A percentile compares a stretch with the other conserved stretches of the same genome.
Evolutionary conservation across 31 red algal genomes (phyloP).

Genomic region (Endocladia muricata): DNA sequence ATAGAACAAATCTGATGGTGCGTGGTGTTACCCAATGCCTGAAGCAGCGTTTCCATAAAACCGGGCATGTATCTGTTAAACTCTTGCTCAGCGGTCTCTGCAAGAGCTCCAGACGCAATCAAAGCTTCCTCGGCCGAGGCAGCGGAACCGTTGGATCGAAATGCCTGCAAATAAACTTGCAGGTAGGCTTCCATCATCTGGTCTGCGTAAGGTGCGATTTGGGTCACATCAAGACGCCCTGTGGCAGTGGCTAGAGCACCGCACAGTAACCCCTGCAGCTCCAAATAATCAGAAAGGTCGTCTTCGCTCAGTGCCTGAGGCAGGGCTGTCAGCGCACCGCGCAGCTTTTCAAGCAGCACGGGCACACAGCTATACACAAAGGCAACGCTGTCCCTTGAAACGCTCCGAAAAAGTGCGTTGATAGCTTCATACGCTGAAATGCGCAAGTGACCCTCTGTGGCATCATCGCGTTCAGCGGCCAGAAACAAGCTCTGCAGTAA

Average conservation of each 20-base stretch:
- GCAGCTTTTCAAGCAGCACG: conserved; percentile 62
- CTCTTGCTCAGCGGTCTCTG: conserved; percentile 69
- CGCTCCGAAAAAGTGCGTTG: conserved; percentile 64
- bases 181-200: conserved; percentile 81
- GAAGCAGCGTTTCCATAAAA: conserved; percentile 61
- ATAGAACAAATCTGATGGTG: conserved; percentile 85
- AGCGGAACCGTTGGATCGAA: conserved; percentile 47
- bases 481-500: conserved; percentile 55
- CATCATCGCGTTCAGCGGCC: conserved; percentile 78
- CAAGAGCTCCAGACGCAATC: conserved; percentile 80
- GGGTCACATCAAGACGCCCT: conserved; percentile 38
- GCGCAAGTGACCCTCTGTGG: conserved; percentile 71
- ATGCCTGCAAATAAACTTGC: conserved; percentile 62
- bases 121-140: conserved; percentile 88
- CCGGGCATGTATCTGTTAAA: conserved; percentile 82
- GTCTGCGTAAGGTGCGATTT: conserved; percentile 63
- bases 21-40: conserved; percentile 74
- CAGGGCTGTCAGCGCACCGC: conserved; percentile 43
- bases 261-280: conserved; percentile 88
- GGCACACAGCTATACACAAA: conserved; percentile 65
- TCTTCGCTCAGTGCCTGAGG: conserved; percentile 54
- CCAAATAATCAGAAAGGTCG: conserved; percentile 50
- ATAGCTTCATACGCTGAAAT: conserved; percentile 90
- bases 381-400: conserved; percentile 48
- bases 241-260: conserved; percentile 73